Base-by-base conservation (phyloP, 2,329 filamentous ascomycete species). In the Phaeosphaeriaceae sp. region DNA sequence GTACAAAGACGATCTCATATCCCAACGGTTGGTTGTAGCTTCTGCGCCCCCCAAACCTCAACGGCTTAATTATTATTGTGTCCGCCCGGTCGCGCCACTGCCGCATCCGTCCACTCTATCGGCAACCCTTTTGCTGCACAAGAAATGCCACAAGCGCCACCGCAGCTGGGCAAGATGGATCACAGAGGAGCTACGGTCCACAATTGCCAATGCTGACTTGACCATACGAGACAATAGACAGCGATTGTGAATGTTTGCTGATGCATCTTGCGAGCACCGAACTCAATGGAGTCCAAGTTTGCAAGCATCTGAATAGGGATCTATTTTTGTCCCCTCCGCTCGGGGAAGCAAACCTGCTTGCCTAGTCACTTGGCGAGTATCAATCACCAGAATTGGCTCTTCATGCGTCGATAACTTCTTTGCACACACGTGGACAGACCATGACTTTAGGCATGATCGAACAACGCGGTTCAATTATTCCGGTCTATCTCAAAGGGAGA, bases 31-130 rank as follows among this genome's bases (percentile, higher is more conserved):
- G 53, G 47, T 25, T 40, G 41, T 33, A 46, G 46, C 51, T 53
- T 47, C 42, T 21, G 48, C 36, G 22, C 21, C 15, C 22, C 19
- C 19, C 19, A 51, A 41, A 21, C 21, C 25, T 31, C 48, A 44
- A 54, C 53, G 56, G 53, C 54, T 61, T 48, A 46, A 48, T 54
- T 59, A 40, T 56, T 54, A 46, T 56, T 61, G 66, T 64, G 63
- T 66, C 66, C 54, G 57, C 58, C 61, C 42, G 19, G n/a, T 36
- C 22, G 46, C 54, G 60, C 60, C 62, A 64, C 51, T 54, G 24
- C 45, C 45, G 48, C 45, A 53, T 22, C 45, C 24, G 33, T 47
- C 22, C 22, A 47, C 22, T 47, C 22, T 47, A 47, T n/a, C 22
- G 22, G 45, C 45, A 53, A 56, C 51, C 48, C 49, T 49, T 20